Conservation (phyloP, 192 early-diverging fungal species). For the Allomyces macrogynus region DNA sequence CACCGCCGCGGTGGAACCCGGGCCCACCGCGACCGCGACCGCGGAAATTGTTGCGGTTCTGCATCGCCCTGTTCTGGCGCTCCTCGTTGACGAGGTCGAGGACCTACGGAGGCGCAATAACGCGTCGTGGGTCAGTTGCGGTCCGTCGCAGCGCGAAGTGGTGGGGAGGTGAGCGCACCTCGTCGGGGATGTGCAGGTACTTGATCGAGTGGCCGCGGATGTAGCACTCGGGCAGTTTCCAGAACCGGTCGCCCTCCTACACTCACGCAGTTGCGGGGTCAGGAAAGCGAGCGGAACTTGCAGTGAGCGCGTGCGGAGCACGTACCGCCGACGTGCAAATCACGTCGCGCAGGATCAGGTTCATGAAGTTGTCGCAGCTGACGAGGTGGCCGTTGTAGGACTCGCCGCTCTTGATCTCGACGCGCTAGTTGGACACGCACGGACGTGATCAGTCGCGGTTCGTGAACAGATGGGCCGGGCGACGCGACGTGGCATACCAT, state of each 20-base stretch:
- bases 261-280: no score
- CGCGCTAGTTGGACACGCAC: constrained; percentile 23
- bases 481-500: not conserved
- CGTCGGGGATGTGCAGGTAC: constrained; percentile 71
- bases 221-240: constrained; percentile 77
- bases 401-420: constrained; percentile 95
- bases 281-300: no score
- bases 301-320: no score
- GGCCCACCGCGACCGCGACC: constrained; percentile 29
- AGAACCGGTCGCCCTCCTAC: constrained; percentile 88
- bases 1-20: constrained; percentile 17
- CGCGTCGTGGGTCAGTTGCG: not conserved
- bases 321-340: constrained; percentile 70
- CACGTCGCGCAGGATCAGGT: constrained; percentile 81
- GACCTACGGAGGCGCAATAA: constrained; percentile 18
- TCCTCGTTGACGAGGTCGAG: constrained; percentile 84
- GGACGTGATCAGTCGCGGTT: not conserved
- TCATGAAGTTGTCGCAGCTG: constrained; percentile 96
- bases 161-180: constrained; percentile 11
- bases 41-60: constrained; percentile 2
- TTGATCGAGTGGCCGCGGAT: constrained; percentile 80
- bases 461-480: not conserved
- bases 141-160: constrained; percentile 1
- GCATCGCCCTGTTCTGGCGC: constrained; percentile 29
- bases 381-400: constrained; percentile 96